Evolutionary conservation across 148 eudicot genomes (phyloP), one percentile per base, ranked within the genome.

Genomic region (Chenopodium suecicum): DNA sequence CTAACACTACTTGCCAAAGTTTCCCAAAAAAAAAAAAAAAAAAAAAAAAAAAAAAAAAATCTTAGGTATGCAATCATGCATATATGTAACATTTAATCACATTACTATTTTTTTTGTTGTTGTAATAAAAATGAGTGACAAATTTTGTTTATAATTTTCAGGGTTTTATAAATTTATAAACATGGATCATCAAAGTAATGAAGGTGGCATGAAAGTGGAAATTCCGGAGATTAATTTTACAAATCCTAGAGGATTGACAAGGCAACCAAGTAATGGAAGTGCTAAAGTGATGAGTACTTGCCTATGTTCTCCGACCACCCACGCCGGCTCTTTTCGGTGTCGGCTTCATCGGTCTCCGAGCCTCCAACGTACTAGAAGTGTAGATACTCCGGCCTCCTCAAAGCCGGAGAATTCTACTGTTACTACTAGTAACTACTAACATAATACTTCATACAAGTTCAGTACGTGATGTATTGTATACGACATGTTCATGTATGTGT

Each of bases 271-370:
- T 84, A 32, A 82, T 85, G 75, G 89, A 89, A 80, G 89, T 19
- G 62, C 84, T 46, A 85, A 83, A 63, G 81, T 14, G 66, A 62
- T 62, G n/a, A 74, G 82, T 67, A 85, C 71, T 80, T 92, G 95
- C 74, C 85, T 92, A 2, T 92, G 95, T 80, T 92, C 95, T 48
- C 95, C 93, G 3, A 92, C 95, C 25, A 90, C 93, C 27, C 95
- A 92, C 52, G 90, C 85, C 11, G 93, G 95, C 29, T 92, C 95
- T 22, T 92, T 92, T 81, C 66, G 95, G 23, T 92, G 95, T 79
- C 82, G 95, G 54, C 93, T 92, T 20, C 95, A 92, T 79, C 86
- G 93, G 5, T 62, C 81, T 8, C 93, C 91, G 31, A 83, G 84
- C 83, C 89, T 91, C 37, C 91, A 85, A 47, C 76, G 94, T 50